Conservation (phyloP, 1,139 yeast species). For the Nakaseomyces bracarensis region DNA sequence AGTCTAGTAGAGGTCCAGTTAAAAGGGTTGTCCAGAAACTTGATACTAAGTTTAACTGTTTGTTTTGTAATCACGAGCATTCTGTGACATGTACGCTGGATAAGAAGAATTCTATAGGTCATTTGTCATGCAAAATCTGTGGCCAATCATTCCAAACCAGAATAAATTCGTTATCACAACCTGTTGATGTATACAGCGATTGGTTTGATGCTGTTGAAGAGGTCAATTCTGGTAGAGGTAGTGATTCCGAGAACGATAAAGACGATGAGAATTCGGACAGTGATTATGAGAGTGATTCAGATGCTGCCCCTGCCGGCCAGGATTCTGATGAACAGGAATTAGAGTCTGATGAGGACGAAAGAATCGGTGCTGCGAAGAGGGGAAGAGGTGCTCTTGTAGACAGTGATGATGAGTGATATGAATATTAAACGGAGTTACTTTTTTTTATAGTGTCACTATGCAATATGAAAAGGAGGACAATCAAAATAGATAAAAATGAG, state of each 20-base stretch:
- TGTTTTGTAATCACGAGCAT: conserved; percentile 92
- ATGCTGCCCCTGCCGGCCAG: conserved; percentile 27
- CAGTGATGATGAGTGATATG: conserved; percentile 21
- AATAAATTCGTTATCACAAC: conserved; percentile 54
- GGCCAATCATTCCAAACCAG: conserved; percentile 91
- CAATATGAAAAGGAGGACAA: neutral
- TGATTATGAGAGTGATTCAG: conserved; percentile 30
- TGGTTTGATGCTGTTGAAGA: conserved; percentile 99
- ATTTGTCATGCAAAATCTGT: conserved; percentile 82
- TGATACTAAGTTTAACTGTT: conserved; percentile 81
- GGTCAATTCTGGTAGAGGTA: conserved; percentile 60
- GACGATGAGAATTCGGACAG: conserved; percentile 27
- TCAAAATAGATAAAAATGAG: neutral
- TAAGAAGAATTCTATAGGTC: conserved; percentile 78
- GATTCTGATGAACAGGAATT: conserved; percentile 30
- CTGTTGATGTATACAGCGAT: conserved; percentile 92
- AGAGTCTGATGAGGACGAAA: conserved; percentile 28
- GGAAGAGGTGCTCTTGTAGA: conserved; percentile 26
- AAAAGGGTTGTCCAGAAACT: conserved; percentile 72
- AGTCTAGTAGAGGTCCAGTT: conserved; percentile 74
- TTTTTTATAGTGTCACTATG: neutral
- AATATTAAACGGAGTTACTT: no score
- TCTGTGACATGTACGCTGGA: conserved; percentile 85
- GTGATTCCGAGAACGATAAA: conserved; percentile 26
- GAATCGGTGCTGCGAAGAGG: conserved; percentile 25